A percentile compares a stretch with the other conserved stretches of the same genome.
These are phyloP conservation scores for Rachicladosporium sp. DNA, from an alignment of 2,329 filamentous ascomycete genomes.

Conservation along the genomic window DNA sequence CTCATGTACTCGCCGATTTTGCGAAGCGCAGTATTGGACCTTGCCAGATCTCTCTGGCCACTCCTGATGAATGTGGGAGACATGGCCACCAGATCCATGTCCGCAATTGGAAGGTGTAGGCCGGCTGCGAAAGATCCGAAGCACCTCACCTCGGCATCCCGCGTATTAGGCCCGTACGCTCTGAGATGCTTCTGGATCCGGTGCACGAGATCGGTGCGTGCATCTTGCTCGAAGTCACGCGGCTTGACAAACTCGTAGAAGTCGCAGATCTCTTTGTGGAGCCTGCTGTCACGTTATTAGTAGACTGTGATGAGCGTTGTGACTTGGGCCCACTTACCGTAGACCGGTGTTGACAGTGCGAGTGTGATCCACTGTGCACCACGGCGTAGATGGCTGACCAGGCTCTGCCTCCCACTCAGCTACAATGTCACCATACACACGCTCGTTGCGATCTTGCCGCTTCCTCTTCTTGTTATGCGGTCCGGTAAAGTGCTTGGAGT, in stretches of 20 bases:
- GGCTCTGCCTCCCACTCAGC: slow-evolving; percentile 30
- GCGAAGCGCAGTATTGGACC: slow-evolving; percentile 44
- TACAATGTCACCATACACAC: slow-evolving; percentile 23
- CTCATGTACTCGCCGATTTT: no score
- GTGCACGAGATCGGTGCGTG: slow-evolving; percentile 60
- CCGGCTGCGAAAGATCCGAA: slow-evolving; percentile 93
- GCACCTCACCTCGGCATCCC: slow-evolving; percentile 51
- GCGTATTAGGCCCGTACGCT: slow-evolving; percentile 17
- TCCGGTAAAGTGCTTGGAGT: no score
- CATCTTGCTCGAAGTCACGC: slow-evolving; percentile 58
- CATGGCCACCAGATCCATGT: slow-evolving; percentile 86
- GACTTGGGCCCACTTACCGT: slow-evolving; percentile 10
- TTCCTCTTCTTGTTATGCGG: slow-evolving; percentile 33
- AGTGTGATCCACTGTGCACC: slow-evolving; percentile 39
- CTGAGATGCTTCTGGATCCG: slow-evolving; percentile 52
- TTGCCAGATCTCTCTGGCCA: slow-evolving; percentile 5
- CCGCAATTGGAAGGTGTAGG: slow-evolving; percentile 61
- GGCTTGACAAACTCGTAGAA: slow-evolving; percentile 82
- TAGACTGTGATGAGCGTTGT: background rate
- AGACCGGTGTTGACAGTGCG: slow-evolving; percentile 10
- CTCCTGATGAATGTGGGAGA: slow-evolving; percentile 26
- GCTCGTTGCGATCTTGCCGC: slow-evolving; percentile 44
- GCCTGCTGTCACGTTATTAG: slow-evolving; percentile 24
- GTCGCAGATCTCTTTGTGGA: slow-evolving; percentile 82
- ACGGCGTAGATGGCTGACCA: slow-evolving; percentile 43